These are phyloP conservation scores for Sequoiadendron giganteum DNA, from an alignment of 75 land plant genomes.

Conservation along the genomic window DNA sequence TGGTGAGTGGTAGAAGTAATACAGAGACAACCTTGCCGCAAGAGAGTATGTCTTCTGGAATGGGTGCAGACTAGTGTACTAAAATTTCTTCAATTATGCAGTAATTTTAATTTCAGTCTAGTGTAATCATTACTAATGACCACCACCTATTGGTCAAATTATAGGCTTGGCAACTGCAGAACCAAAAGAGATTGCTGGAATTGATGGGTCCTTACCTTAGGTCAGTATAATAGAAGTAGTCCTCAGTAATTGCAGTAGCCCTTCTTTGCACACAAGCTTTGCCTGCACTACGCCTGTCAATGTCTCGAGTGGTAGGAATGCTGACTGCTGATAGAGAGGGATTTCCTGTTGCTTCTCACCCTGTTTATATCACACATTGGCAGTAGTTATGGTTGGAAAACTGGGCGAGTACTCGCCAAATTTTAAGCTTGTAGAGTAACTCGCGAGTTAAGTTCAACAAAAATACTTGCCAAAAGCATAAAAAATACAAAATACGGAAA, in stretches of 20 bases:
- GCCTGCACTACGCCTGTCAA: conserved; percentile 40
- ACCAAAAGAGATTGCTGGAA: conserved; percentile 28
- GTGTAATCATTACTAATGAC: neutral
- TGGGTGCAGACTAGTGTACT: conserved; percentile 30
- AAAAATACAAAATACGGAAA: no score
- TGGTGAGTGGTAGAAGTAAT: conserved; percentile 50
- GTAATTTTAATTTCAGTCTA: neutral
- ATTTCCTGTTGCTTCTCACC: conserved; percentile 14
- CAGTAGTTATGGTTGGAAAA: no score
- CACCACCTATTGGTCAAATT: neutral
- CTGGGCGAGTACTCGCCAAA: no score
- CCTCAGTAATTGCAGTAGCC: conserved; percentile 29
- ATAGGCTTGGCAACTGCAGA: conserved; percentile 59
- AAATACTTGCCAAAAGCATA: no score
- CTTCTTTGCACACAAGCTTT: conserved; percentile 63
- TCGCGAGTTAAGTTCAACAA: no score
- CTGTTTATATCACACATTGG: conserved; percentile 43
- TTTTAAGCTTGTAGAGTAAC: no score
- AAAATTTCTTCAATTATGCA: neutral
- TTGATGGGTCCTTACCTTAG: conserved; percentile 35
- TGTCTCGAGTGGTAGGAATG: conserved; percentile 17
- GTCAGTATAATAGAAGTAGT: conserved; percentile 26
- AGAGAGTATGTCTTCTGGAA: conserved; percentile 54
- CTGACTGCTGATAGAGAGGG: no score
- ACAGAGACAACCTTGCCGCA: conserved; percentile 31